These are phyloP conservation scores for Rhamnella rubrinervis DNA, from an alignment of 331 rosid species.

Conservation along the genomic window DNA sequence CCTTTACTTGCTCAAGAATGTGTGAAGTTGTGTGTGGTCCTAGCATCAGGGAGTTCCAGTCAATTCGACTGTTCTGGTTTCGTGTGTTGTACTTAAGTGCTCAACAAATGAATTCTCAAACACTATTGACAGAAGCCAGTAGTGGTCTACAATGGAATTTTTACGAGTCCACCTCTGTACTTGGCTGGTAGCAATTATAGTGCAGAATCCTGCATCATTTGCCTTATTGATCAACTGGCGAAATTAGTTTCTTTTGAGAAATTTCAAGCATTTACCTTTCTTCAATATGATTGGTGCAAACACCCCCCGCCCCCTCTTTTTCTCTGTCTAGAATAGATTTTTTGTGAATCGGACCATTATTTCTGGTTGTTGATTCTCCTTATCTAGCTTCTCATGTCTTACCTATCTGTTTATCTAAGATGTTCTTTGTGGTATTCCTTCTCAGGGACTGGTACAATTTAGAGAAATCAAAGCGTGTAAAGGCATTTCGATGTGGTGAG, in stretches of 20 bases:
- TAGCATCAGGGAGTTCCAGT: too few species aligned
- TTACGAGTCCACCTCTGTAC: too few species aligned
- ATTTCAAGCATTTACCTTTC: neutral
- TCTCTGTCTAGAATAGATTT: neutral
- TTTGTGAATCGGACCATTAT: neutral
- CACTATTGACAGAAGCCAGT: too few species aligned
- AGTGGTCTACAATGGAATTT: too few species aligned
- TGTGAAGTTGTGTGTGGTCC: too few species aligned
- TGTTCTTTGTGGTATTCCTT: conserved; percentile 24
- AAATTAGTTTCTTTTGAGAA: neutral
- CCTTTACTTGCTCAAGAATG: too few species aligned
- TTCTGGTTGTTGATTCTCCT: neutral
- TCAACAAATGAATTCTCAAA: too few species aligned
- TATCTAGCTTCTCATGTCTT: neutral
- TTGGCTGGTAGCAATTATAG: too few species aligned
- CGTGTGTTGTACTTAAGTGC: too few species aligned
- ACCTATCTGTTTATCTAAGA: conserved; percentile 1
- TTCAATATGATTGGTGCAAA: neutral
- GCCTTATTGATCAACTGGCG: too few species aligned
- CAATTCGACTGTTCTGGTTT: too few species aligned
- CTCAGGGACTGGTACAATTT: conserved; percentile 96
- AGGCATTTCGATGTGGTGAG: conserved; percentile 92
- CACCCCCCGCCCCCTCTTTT: neutral
- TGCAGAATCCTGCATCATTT: too few species aligned
- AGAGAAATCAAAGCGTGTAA: conserved; percentile 98